These are phyloP conservation scores for Aspergillus sclerotialis DNA, from an alignment of 2,329 filamentous ascomycete genomes.

Conservation along the genomic window DNA sequence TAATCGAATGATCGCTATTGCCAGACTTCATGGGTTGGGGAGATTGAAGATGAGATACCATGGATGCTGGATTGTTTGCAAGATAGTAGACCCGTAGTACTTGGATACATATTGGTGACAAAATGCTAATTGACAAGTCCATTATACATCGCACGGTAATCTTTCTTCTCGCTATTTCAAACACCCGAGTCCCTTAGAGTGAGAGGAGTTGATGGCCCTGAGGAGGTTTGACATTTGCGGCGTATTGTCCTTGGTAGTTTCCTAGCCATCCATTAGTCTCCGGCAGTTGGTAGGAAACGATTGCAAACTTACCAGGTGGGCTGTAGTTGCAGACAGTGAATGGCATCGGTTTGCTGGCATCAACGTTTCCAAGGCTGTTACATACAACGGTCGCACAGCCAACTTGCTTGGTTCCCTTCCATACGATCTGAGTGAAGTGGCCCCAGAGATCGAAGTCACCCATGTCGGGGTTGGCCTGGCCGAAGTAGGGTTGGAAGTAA, in stretches of 20 bases:
- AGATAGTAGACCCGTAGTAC: too few relatives aligned
- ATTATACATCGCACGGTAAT: too few relatives aligned
- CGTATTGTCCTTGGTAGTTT: constrained; percentile 51
- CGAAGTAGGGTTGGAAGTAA: constrained; percentile 53
- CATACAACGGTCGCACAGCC: constrained; percentile 54
- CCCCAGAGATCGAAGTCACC: constrained; percentile 60
- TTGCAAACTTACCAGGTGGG: constrained; percentile 54
- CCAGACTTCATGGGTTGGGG: background rate
- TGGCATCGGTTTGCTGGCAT: constrained; percentile 43
- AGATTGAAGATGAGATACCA: background rate
- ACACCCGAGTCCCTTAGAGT: too few relatives aligned
- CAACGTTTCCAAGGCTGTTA: constrained; percentile 36
- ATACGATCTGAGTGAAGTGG: constrained; percentile 70
- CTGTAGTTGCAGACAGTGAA: constrained; percentile 88
- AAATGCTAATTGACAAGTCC: too few relatives aligned
- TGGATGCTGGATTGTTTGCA: background rate
- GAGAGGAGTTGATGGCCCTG: background rate
- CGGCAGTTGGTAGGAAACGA: background rate
- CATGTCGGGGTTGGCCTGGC: constrained; percentile 53
- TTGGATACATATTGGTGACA: too few relatives aligned
- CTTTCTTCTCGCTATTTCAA: too few relatives aligned
- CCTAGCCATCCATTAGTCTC: constrained; percentile 33
- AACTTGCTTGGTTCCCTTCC: constrained; percentile 55
- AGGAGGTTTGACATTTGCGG: constrained; percentile 32
- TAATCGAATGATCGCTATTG: background rate